Conservation (phyloP, 169 alveolate species). For the Blepharisma undulans region DNA sequence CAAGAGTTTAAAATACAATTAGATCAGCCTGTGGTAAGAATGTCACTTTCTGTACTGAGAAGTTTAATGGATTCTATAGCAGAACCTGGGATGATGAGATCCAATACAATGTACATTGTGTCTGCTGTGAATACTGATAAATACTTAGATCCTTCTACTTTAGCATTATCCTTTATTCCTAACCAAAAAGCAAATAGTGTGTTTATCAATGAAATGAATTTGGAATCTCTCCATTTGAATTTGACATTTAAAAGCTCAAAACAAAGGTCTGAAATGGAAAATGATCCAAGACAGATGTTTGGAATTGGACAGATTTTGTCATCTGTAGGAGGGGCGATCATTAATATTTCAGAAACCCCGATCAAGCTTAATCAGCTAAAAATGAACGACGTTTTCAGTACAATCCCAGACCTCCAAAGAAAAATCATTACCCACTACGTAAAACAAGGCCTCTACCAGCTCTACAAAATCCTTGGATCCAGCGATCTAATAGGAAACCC, state of each 20-base stretch:
- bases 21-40: not conserved
- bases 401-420: slow-evolving; percentile 49
- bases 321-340: slow-evolving; percentile 62
- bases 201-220: slow-evolving; percentile 40
- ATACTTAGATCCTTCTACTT: not conserved
- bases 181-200: slow-evolving; percentile 32
- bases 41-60: not conserved
- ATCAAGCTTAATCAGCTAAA: slow-evolving; percentile 63
- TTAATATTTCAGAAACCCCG: slow-evolving; percentile 73
- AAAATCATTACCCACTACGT: slow-evolving; percentile 53
- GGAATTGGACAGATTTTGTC: slow-evolving; percentile 36
- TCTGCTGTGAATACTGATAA: not conserved
- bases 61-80: not conserved
- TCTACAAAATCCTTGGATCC: slow-evolving; percentile 72
- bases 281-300: slow-evolving; percentile 43
- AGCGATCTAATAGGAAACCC: slow-evolving; percentile 80
- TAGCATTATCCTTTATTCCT: not conserved
- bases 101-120: not conserved
- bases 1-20: not conserved
- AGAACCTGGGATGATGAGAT: not conserved
- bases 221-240: slow-evolving; percentile 48
- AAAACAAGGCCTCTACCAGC: slow-evolving; percentile 62
- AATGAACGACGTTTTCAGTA: slow-evolving; percentile 57
- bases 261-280: slow-evolving; percentile 38
- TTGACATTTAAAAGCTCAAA: slow-evolving; percentile 46